A percentile compares a stretch with the other conserved stretches of the same genome.
Evolutionary conservation across 331 rosid genomes (phyloP).

Genomic region (Quercus tomentella): DNA sequence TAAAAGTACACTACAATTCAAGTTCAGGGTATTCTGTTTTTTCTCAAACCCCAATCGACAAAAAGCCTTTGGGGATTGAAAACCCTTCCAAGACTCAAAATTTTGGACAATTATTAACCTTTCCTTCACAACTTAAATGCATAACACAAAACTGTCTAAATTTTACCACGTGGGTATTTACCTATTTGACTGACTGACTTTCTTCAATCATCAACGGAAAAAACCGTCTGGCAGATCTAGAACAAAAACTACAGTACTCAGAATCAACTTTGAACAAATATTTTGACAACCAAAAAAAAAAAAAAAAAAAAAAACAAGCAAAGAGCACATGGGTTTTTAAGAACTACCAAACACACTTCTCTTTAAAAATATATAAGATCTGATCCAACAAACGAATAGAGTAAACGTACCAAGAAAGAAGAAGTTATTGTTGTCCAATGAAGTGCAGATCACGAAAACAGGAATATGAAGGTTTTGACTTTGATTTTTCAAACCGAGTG

Average conservation of each 20-base stretch:
- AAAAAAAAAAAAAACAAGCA: background rate
- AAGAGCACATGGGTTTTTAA: slow-evolving; percentile 23
- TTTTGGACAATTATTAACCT: no score
- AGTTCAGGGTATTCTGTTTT: background rate
- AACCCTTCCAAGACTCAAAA: background rate
- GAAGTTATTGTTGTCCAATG: background rate
- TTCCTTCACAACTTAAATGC: background rate
- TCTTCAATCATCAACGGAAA: background rate
- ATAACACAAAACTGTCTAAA: background rate
- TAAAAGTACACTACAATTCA: background rate
- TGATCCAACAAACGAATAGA: background rate
- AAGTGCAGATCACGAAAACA: background rate
- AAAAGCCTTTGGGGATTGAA: background rate
- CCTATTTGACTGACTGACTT: background rate
- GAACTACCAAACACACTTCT: background rate
- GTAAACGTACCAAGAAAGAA: slow-evolving; percentile 10
- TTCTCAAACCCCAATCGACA: background rate
- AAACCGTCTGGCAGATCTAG: slow-evolving; percentile 38
- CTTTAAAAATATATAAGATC: background rate
- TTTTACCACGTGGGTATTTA: slow-evolving; percentile 6
- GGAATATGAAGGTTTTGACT: background rate
- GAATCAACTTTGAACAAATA: slow-evolving; percentile 27
- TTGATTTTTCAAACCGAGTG: background rate
- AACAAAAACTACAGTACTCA: slow-evolving; percentile 7
- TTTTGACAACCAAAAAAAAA: slow-evolving; percentile 1